phyloP scores from a whole-genome alignment of 2,329 filamentous ascomycete genomes.

The Claviceps sp. region DNA sequence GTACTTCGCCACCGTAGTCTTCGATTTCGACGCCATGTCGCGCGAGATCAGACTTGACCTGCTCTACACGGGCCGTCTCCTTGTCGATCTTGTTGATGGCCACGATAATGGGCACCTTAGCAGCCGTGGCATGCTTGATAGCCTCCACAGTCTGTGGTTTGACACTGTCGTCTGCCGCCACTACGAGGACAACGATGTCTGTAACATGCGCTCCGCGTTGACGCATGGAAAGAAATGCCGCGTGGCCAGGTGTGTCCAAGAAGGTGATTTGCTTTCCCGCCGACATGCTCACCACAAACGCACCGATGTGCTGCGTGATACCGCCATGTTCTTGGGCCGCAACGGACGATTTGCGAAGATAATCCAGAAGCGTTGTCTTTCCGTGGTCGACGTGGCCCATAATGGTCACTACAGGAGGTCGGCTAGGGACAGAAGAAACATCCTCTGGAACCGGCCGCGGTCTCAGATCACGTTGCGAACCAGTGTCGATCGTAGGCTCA shows the following conservation, averaged over 20 bases:
- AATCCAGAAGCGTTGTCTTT: constrained; percentile 93
- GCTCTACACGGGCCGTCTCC: constrained; percentile 63
- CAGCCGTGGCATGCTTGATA: constrained; percentile 77
- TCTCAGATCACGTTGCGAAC: constrained; percentile 54
- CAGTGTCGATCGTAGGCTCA: constrained; percentile 63
- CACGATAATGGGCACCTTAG: constrained; percentile 89
- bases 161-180: constrained; percentile 92
- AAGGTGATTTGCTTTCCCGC: constrained; percentile 88
- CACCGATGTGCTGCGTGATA: constrained; percentile 97
- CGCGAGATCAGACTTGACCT: constrained; percentile 78
- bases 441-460: constrained; percentile 57
- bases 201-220: constrained; percentile 92
- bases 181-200: constrained; percentile 90
- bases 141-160: constrained; percentile 96
- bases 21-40: constrained; percentile 80
- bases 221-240: constrained; percentile 90
- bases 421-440: constrained; percentile 49
- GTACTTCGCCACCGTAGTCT: constrained; percentile 87
- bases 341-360: constrained; percentile 81
- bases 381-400: constrained; percentile 99
- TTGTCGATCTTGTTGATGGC: constrained; percentile 98
- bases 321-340: constrained; percentile 87
- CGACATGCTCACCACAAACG: constrained; percentile 81
- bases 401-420: constrained; percentile 92
- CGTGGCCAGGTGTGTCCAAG: constrained; percentile 90